These are phyloP conservation scores for Apocynum venetum DNA, from an alignment of 257 asterid species.

Conservation along the genomic window DNA sequence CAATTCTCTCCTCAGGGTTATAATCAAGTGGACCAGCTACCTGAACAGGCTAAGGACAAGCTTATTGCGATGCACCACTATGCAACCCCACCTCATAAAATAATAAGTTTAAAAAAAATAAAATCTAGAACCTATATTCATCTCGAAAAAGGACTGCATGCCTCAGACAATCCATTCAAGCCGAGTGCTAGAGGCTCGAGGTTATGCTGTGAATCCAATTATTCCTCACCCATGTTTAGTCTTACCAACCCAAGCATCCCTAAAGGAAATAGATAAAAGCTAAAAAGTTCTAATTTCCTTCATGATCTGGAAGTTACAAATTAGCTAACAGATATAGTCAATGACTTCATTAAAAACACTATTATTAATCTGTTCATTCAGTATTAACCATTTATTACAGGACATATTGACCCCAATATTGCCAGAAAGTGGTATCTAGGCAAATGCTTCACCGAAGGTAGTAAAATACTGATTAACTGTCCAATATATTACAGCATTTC, in stretches of 20 bases:
- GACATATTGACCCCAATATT: neutral
- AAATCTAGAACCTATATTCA: neutral
- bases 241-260: neutral
- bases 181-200: neutral
- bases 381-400: neutral
- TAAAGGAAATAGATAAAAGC: neutral
- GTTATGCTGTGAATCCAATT: neutral
- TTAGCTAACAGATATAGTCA: neutral
- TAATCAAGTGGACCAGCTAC: slow-evolving; percentile 73
- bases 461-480: neutral
- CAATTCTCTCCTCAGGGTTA: slow-evolving; percentile 58
- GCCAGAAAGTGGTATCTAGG: neutral
- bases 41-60: slow-evolving; percentile 64
- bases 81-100: neutral
- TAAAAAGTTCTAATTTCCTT: neutral
- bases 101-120: neutral
- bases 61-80: neutral
- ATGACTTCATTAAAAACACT: neutral
- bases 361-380: neutral
- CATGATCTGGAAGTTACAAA: too few species aligned
- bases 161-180: neutral
- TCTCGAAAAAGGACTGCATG: neutral
- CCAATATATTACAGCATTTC: neutral
- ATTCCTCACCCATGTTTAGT: neutral
- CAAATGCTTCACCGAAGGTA: neutral